Percentiles rank a stretch among this genome's conserved stretches.
phyloP scores from a whole-genome alignment of 306 rosid genomes.

The Rosa lucieae region DNA sequence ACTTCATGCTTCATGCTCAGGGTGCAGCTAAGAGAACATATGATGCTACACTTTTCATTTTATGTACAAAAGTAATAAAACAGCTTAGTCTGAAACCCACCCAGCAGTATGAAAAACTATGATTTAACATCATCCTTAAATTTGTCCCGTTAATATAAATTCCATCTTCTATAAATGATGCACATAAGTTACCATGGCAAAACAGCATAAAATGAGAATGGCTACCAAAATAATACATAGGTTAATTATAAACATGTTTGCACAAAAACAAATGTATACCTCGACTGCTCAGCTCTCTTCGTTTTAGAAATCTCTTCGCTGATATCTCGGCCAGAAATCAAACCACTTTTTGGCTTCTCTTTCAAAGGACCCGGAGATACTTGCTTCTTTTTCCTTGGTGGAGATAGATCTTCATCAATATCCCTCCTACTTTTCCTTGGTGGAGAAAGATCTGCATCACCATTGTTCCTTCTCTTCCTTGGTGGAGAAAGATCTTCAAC shows the following conservation, averaged over 20 bases:
- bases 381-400: slow-evolving; percentile 62
- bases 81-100: slow-evolving; percentile 6
- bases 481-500: slow-evolving; percentile 65
- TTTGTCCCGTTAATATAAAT: not conserved
- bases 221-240: not conserved
- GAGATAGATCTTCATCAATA: slow-evolving; percentile 46
- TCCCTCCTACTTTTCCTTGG: not conserved
- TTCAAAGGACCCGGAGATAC: slow-evolving; percentile 35
- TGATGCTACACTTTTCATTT: not conserved
- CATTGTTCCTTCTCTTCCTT: slow-evolving; percentile 27
- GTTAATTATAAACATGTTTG: not conserved
- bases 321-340: slow-evolving; percentile 72
- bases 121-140: not conserved
- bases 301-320: slow-evolving; percentile 70
- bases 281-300: slow-evolving; percentile 57
- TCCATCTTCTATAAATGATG: not conserved
- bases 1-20: not conserved
- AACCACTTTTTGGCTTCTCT: slow-evolving; percentile 56
- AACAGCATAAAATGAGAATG: not conserved
- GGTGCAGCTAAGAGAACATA: not conserved
- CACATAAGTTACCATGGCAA: not conserved
- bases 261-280: slow-evolving; percentile 38
- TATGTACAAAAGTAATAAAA: not conserved
- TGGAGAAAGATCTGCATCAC: slow-evolving; percentile 44
- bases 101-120: not conserved